These are phyloP conservation scores for Phytophthora chlamydospora DNA, from an alignment of 352 stramenopile genomes.

Conservation along the genomic window DNA sequence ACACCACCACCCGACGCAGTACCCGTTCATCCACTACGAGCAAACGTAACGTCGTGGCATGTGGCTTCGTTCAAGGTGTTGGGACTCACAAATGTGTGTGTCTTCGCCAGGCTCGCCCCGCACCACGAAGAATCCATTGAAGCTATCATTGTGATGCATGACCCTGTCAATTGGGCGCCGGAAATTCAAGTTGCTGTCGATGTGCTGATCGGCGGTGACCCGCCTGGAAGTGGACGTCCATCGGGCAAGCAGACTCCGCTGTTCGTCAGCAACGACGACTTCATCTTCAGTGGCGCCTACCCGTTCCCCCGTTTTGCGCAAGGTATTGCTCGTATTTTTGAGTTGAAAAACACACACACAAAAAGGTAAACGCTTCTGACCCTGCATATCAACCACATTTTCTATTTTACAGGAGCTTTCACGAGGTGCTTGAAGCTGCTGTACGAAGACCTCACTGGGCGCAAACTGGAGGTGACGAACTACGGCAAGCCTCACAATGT, in stretches of 20 bases:
- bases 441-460: slow-evolving; percentile 71
- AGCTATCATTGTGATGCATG: slow-evolving; percentile 91
- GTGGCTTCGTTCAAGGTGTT: background rate
- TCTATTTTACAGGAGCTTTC: slow-evolving; percentile 55
- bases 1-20: slow-evolving; percentile 75
- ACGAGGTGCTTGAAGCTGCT: slow-evolving; percentile 77
- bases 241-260: slow-evolving; percentile 74
- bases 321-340: slow-evolving; percentile 34
- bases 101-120: slow-evolving; percentile 43
- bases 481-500: slow-evolving; percentile 88
- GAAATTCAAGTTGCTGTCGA: slow-evolving; percentile 91
- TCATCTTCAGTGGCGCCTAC: slow-evolving; percentile 87
- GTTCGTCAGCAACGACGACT: slow-evolving; percentile 89
- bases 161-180: slow-evolving; percentile 88
- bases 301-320: slow-evolving; percentile 85
- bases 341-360: too few species aligned
- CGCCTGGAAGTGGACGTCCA: slow-evolving; percentile 58
- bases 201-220: slow-evolving; percentile 85
- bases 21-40: slow-evolving; percentile 80
- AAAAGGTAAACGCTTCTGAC: too few species aligned
- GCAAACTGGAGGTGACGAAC: slow-evolving; percentile 70
- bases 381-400: too few species aligned
- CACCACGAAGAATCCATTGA: slow-evolving; percentile 77
- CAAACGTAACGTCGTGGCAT: slow-evolving; percentile 48
- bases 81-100: background rate